phyloP scores from a whole-genome alignment of 2,329 filamentous ascomycete genomes.

The Pestalotiopsis sp. region DNA sequence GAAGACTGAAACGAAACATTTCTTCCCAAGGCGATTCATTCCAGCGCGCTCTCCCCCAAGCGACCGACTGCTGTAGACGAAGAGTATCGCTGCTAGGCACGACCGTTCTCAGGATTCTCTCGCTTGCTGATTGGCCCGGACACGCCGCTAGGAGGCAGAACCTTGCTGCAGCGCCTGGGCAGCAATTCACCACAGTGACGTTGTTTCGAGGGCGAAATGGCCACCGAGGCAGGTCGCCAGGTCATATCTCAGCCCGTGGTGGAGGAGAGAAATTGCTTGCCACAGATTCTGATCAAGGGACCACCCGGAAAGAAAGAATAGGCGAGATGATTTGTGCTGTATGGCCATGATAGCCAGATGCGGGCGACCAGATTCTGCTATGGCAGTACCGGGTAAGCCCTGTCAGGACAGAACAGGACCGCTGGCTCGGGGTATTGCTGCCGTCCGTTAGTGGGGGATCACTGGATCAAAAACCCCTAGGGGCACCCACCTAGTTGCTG shows the following conservation, averaged over 20 bases:
- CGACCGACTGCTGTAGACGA: neutral
- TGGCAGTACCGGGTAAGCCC: neutral
- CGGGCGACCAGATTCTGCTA: neutral
- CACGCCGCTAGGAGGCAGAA: slow-evolving; percentile 1
- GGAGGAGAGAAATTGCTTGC: neutral
- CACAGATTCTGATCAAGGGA: neutral
- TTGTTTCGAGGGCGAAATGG: neutral
- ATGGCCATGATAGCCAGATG: neutral
- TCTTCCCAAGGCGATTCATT: neutral
- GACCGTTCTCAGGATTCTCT: neutral
- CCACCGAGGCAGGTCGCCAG: neutral
- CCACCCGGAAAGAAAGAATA: neutral
- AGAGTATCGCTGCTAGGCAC: neutral
- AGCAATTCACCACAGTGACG: neutral
- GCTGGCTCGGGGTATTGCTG: neutral
- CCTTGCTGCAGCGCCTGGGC: neutral
- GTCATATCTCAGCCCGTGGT: neutral
- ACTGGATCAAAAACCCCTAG: neutral
- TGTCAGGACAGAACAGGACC: neutral
- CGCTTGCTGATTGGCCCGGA: neutral
- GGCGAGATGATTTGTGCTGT: neutral
- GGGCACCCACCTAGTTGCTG: neutral
- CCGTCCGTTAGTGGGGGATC: slow-evolving; percentile 4
- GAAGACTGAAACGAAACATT: neutral
- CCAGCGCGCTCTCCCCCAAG: neutral